Base-by-base conservation (phyloP, 345 rosid species). In the Trapa incisa region DNA sequence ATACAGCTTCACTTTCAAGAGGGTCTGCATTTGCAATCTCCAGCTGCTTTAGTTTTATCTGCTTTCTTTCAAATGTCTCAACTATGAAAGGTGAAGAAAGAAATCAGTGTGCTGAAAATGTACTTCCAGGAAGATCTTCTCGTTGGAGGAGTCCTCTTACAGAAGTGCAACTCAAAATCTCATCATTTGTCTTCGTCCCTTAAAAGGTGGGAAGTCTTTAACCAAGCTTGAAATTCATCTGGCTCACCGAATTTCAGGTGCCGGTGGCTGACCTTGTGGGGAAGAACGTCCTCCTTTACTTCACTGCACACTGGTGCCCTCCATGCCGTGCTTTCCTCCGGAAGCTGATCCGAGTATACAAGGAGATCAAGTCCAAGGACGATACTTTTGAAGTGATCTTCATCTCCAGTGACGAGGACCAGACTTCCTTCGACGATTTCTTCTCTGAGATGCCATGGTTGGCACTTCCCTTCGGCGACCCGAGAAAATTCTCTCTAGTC, bases 221-320 rank as follows among this genome's bases (percentile, higher is more conserved):
- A 45, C 48, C 54, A 11, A 50, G 16, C 22, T 22, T 50, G 54
- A 16, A 50, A 6, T 6, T 32, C 50, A 1, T n/a, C 37, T 67
- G 62, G 37, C 37, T 61, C 2, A 17, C 35, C 37, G 0, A 17
- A 13, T 64, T 67, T 64, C 82, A 78, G 85, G 62, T 82, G 70
- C 78, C 65, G 4, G 83, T 77, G 47, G 72, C 78, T 10, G 77
- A 73, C 54, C 71, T 79, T 29, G 72, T 76, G 7, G 83, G 86
- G 56, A 82, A 82, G 74, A 75, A 65, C 43, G 58, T 79, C 12
- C 83, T 82, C 42, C 76, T 82, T 11, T 82, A 75, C 72, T 82
- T 82, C 81, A 79, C 86, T 16, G 80, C 83, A 43, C 76, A 75
- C 43, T 76, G 76, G 73, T 82, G 85, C 65, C 78, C 78, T 41